Percentiles rank a stretch among this genome's conserved stretches.
These are phyloP conservation scores for Schwanniomyces polymorphus DNA, from an alignment of 805 yeast genomes.

Conservation along the genomic window DNA sequence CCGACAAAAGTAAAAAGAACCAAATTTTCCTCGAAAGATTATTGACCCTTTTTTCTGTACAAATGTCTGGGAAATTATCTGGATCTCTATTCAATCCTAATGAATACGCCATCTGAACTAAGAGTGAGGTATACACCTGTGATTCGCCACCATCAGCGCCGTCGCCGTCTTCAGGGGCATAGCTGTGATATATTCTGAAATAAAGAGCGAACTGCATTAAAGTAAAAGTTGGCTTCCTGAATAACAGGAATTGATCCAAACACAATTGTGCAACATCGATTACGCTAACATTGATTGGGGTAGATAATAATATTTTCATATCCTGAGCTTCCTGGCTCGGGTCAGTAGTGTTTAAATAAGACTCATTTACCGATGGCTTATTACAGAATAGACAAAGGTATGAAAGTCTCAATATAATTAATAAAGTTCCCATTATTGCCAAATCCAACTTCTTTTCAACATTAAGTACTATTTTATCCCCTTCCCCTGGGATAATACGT, in stretches of 20 bases:
- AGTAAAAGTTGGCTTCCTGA: conserved; percentile 33
- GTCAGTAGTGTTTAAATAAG: conserved; percentile 20
- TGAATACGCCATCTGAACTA: conserved; percentile 39
- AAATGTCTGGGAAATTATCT: conserved; percentile 22
- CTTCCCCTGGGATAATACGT: conserved; percentile 32
- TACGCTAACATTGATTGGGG: conserved; percentile 47
- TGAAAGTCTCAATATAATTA: conserved; percentile 42
- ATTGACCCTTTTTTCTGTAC: conserved; percentile 25
- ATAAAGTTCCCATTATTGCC: conserved; percentile 37
- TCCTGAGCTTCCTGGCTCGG: conserved; percentile 22
- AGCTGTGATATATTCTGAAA: conserved; percentile 28
- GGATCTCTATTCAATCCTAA: conserved; percentile 44
- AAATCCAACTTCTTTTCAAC: conserved; percentile 41
- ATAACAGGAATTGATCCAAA: conserved; percentile 52
- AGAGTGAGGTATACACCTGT: conserved; percentile 22
- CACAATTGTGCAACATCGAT: conserved; percentile 55
- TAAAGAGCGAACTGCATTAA: conserved; percentile 31
- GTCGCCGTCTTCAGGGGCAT: conserved; percentile 43
- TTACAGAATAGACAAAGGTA: conserved; percentile 40
- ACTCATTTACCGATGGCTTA: conserved; percentile 26
- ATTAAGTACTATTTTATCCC: conserved; percentile 23
- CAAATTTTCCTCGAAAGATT: conserved; percentile 61
- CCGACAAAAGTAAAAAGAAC: conserved; percentile 50
- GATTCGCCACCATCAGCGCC: conserved; percentile 42
- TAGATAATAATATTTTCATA: conserved; percentile 38